Evolutionary conservation across 2,329 filamentous ascomycete genomes (phyloP), one percentile per base, ranked within the genome.

Genomic region (Tolypocladium tundrense): DNA sequence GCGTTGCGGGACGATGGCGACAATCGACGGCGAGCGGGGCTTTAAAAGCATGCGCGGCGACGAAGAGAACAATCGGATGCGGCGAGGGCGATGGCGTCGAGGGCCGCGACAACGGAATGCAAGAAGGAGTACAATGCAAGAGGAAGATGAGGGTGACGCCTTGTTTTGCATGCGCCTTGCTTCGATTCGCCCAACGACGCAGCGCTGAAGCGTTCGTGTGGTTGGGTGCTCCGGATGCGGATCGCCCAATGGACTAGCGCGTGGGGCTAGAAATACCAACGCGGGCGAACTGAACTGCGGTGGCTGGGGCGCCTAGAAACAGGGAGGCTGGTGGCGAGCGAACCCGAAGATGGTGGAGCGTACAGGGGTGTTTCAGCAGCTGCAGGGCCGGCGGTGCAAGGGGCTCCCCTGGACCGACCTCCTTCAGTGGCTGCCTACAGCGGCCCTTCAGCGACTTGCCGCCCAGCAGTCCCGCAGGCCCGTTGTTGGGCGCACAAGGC

Each of bases 271-370:
- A 31, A 31, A 6, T 31, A 27, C n/a, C n/a, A n/a, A n/a, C 16
- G 27, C 27, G 48, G 53, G 45, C 24, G 27, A 24, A 24, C 45
- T 56, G 55, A 55, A 54, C 42, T 51, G 58, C 59, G 60, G 55
- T 61, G 50, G 53, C 51, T 64, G 65, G 66, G 66, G 68, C 65
- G 62, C 64, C 61, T 61, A 61, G 63, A 71, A 72, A 67, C 64
- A 60, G 62, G 65, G 69, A 64, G 67, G 67, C 69, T 72, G 69
- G 69, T 60, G 66, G 40, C 31, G 10, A 19, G 27, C 27, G 48
- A 52, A 31, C 31, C 45, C 48, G 19, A 21, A 19, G 39, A 3
- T 7, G 31, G 48, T 21, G 48, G 48, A 37, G 48, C 48, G 19
- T 21, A 19, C 48, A 37, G 48, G 48, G 31, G n/a, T 48, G 48